A percentile compares a stretch with the other conserved stretches of the same genome.
These are phyloP conservation scores for Rhizopus sp. DNA, from an alignment of 371 early-diverging fungal species.

Conservation along the genomic window DNA sequence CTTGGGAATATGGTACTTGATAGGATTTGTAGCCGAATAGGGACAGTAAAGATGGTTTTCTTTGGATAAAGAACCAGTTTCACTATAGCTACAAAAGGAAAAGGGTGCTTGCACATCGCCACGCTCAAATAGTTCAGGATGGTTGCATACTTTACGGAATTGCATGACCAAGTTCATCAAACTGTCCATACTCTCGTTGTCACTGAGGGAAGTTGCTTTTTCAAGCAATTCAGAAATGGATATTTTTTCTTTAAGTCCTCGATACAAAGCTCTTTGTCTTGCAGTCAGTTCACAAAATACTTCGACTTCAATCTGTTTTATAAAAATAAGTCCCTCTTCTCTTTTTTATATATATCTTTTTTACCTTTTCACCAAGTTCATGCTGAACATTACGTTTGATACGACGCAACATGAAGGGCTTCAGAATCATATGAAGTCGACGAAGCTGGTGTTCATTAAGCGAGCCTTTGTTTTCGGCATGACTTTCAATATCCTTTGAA, in stretches of 20 bases:
- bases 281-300: conserved; percentile 85
- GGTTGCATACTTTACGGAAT: conserved; percentile 98
- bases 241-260: conserved; percentile 79
- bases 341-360: conserved; percentile 1
- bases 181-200: conserved; percentile 70
- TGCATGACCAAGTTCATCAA: conserved; percentile 98
- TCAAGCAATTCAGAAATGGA: conserved; percentile 82
- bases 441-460: conserved; percentile 91
- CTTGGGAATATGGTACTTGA: conserved; percentile 69
- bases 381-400: conserved; percentile 96
- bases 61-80: conserved; percentile 64
- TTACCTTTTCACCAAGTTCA: conserved; percentile 88
- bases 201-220: conserved; percentile 66
- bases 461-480: conserved; percentile 83
- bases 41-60: conserved; percentile 60
- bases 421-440: conserved; percentile 94
- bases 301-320: conserved; percentile 72
- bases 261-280: conserved; percentile 80
- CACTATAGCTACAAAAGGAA: conserved; percentile 61
- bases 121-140: conserved; percentile 98
- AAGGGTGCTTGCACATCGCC: conserved; percentile 81
- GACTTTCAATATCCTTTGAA: conserved; percentile 91
- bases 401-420: conserved; percentile 99
- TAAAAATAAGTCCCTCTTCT: background rate
- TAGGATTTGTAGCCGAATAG: conserved; percentile 65